Base-by-base conservation (phyloP, 768 basidiomycete genomes). In the Tulasnella sp. region DNA sequence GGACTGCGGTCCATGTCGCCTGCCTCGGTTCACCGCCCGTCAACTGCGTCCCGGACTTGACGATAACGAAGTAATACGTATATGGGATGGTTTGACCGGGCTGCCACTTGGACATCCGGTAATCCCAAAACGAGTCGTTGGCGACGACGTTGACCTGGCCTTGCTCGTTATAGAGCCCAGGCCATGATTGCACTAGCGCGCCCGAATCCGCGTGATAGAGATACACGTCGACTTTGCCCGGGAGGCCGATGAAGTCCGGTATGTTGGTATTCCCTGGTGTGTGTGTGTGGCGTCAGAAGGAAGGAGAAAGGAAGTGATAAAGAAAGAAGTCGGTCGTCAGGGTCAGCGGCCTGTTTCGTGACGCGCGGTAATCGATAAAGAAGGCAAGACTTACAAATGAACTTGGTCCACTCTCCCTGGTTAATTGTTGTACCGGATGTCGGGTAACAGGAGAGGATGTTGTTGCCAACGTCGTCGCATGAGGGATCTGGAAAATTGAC, bases 401-500 rank as follows among this genome's bases (percentile, higher is more conserved):
- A 91, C 48, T 90, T 88, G 5, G 90, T 89, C 87, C 89, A 93
- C 72, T 92, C 84, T 82, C 91, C 88, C 84, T 97, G 94, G n/a
- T 87, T 83, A 79, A 96, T 86, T 35, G 85, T 79, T 29, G 88
- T 88, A 78, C 87, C 84, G 10, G 83, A 72, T 0, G 85, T 86
- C 13, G 95, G 95, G 82, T 87, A 95, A 83, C 95, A 96, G 10
- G 94, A 93, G 61, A 91, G 87, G 79, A 93, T 86, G 71, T 89
- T 84, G 85, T 96, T 96, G 79, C 90, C 90, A 57, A 83, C 82
- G 48, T 82, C 79, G 74, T 81, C 80, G 81, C 85, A 86, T 29
- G 80, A 74, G 23, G 84, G 84, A 75, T 85, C 82, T 83, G 32
- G 32, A 29, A 35, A 26, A 29, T 67, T 67, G 55, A 26, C 26